phyloP scores from a whole-genome alignment of 257 asterid species.

The Gentiana macrophylla region DNA sequence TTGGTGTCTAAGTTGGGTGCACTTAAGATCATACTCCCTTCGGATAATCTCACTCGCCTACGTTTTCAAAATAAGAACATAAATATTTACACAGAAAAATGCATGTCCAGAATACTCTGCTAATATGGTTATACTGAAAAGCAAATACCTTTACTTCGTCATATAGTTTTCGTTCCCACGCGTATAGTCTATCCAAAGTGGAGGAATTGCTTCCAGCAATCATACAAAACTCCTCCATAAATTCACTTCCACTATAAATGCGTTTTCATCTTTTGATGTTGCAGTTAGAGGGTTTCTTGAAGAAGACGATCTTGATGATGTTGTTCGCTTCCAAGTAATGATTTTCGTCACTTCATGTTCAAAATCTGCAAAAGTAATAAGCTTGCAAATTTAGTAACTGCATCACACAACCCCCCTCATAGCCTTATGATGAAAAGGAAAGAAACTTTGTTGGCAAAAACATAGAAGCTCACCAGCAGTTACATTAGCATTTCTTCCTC shows the following conservation, averaged over 20 bases:
- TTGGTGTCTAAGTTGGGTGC: conserved; percentile 83
- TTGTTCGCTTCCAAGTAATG: conserved; percentile 90
- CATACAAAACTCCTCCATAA: conserved; percentile 89
- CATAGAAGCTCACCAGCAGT: conserved; percentile 45
- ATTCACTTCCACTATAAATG: conserved; percentile 90
- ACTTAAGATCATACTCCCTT: conserved; percentile 66
- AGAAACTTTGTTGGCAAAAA: not conserved
- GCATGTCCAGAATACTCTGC: no score
- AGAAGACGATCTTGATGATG: conserved; percentile 89
- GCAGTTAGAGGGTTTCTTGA: conserved; percentile 78
- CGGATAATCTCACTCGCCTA: conserved; percentile 82
- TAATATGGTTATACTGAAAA: not conserved
- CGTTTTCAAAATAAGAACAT: not conserved
- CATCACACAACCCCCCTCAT: not conserved
- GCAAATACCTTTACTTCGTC: conserved; percentile 89
- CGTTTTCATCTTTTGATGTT: conserved; percentile 60
- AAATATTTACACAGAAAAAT: no score
- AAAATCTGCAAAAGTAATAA: conserved; percentile 18
- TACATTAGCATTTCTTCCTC: conserved; percentile 36
- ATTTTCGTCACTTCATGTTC: conserved; percentile 72
- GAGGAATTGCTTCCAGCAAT: conserved; percentile 98
- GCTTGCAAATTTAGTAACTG: not conserved
- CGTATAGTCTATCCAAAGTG: conserved; percentile 83
- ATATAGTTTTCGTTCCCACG: conserved; percentile 97
- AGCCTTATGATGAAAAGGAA: not conserved